Evolutionary conservation across 106 monocot species (phyloP).

Genomic region (Allium fistulosum): DNA sequence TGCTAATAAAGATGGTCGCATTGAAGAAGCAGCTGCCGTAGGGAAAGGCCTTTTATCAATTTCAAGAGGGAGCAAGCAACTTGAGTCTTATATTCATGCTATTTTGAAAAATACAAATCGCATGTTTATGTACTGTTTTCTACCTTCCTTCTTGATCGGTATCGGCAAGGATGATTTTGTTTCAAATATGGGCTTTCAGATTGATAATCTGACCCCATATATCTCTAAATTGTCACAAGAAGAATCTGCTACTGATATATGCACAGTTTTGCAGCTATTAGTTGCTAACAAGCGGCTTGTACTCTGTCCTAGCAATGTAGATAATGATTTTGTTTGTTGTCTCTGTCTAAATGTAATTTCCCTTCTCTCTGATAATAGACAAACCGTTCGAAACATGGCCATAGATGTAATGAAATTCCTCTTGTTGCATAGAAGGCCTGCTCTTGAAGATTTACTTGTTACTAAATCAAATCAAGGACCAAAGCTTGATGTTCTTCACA

Average conservation of each 20-base stretch:
- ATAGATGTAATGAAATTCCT: slow-evolving; percentile 80
- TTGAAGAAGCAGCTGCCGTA: slow-evolving; percentile 71
- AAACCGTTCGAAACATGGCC: slow-evolving; percentile 45
- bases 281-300: slow-evolving; percentile 83
- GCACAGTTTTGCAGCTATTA: slow-evolving; percentile 73
- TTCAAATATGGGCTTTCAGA: slow-evolving; percentile 49
- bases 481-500: slow-evolving; percentile 65
- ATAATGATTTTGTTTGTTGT: slow-evolving; percentile 90
- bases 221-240: slow-evolving; percentile 18
- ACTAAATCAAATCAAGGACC: slow-evolving; percentile 67
- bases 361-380: slow-evolving; percentile 67
- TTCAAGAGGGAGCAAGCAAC: slow-evolving; percentile 61
- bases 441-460: slow-evolving; percentile 83
- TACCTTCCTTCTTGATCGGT: slow-evolving; percentile 65
- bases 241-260: slow-evolving; percentile 57
- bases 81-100: slow-evolving; percentile 80
- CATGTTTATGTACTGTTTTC: slow-evolving; percentile 92
- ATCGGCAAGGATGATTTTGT: slow-evolving; percentile 64
- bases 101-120: slow-evolving; percentile 96
- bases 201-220: slow-evolving; percentile 28
- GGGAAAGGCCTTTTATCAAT: slow-evolving; percentile 91
- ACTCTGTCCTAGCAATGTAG: slow-evolving; percentile 88
- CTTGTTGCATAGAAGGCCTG: slow-evolving; percentile 67
- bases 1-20: slow-evolving; percentile 86
- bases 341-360: slow-evolving; percentile 77